Evolutionary conservation across 2,329 filamentous ascomycete genomes (phyloP).

Genomic region (Atkinsonella texensis): DNA sequence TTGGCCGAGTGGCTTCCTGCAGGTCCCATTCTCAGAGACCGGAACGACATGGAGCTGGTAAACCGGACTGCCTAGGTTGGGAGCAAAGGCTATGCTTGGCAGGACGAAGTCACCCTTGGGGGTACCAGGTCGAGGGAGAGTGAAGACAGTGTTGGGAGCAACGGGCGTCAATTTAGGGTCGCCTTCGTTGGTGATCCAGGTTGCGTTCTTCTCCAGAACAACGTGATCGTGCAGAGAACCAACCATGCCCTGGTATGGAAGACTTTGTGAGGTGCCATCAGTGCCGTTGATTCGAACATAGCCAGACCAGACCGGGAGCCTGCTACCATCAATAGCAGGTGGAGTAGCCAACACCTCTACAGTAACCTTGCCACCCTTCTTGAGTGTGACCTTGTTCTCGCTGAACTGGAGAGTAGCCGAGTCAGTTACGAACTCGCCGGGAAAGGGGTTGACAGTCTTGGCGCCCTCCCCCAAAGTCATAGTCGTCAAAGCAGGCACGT

Average conservation of each 20-base stretch:
- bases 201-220: constrained; percentile 21
- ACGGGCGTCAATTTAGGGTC: constrained; percentile 11
- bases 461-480: constrained; percentile 31
- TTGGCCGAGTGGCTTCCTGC: constrained; percentile 22
- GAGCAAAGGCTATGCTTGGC: constrained; percentile 17
- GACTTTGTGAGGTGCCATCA: constrained; percentile 16
- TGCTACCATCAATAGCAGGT: constrained; percentile 1
- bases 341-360: constrained; percentile 3
- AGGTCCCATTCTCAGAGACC: constrained; percentile 11
- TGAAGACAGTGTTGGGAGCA: constrained; percentile 12
- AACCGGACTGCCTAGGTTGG: constrained; percentile 9
- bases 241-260: constrained; percentile 23
- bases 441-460: constrained; percentile 29
- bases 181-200: constrained; percentile 19
- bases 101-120: constrained; percentile 16
- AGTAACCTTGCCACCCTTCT: not conserved
- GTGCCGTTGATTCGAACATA: constrained; percentile 9
- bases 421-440: constrained; percentile 28
- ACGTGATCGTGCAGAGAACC: constrained; percentile 19
- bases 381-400: constrained; percentile 30
- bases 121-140: not conserved
- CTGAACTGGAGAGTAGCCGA: constrained; percentile 32
- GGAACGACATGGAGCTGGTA: constrained; percentile 3
- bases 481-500: constrained; percentile 37
- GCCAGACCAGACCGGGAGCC: constrained; percentile 6